Conservation (phyloP, 345 rosid species). For the Euphorbia peplus region DNA sequence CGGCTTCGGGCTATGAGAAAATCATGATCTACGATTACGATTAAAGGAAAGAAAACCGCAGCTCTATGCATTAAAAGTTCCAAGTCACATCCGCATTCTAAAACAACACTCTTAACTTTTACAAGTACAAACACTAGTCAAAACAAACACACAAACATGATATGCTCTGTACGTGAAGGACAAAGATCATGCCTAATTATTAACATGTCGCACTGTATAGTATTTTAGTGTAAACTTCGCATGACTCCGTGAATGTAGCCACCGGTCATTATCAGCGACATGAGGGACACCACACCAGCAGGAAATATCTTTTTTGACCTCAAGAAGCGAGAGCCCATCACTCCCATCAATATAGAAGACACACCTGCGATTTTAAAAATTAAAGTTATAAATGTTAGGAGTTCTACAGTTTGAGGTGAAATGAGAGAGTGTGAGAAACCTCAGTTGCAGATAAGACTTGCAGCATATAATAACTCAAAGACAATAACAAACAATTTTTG, state of each 20-base stretch:
- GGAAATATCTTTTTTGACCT: slow-evolving; percentile 76
- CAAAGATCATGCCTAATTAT: neutral
- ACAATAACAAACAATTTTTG: neutral
- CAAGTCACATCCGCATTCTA: neutral
- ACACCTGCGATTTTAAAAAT: slow-evolving; percentile 42
- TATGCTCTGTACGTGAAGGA: neutral
- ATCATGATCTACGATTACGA: neutral
- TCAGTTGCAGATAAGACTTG: neutral
- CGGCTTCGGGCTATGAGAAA: neutral
- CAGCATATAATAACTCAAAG: neutral
- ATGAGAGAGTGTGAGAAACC: neutral
- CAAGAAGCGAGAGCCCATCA: slow-evolving; percentile 83
- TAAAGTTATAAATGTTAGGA: slow-evolving; percentile 7
- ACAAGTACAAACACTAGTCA: slow-evolving; percentile 9
- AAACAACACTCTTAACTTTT: neutral
- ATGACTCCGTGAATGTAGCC: slow-evolving; percentile 79
- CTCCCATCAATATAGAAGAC: slow-evolving; percentile 61
- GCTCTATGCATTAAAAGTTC: slow-evolving; percentile 4
- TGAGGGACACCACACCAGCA: slow-evolving; percentile 76
- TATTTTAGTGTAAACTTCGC: slow-evolving; percentile 48
- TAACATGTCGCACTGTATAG: neutral
- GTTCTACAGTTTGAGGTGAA: neutral
- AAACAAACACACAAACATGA: neutral
- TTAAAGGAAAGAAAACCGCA: neutral
- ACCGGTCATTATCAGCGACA: slow-evolving; percentile 77